A percentile compares a stretch with the other conserved stretches of the same genome.
phyloP scores from a whole-genome alignment of 805 yeast genomes.

The Sugiyamaella boreocaroliniensis region DNA sequence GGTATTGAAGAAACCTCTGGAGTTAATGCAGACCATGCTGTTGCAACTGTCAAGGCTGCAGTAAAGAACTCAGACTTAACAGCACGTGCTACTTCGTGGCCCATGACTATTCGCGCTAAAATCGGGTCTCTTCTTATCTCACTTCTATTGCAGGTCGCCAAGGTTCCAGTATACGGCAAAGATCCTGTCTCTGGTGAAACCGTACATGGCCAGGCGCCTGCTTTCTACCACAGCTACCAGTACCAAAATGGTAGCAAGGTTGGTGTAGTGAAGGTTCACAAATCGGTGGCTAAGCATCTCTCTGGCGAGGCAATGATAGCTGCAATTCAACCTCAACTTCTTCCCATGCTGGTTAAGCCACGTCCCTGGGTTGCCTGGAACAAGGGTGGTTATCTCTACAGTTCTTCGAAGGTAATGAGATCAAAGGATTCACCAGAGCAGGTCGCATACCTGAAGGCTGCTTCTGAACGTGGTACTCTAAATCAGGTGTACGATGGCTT shows the following conservation, averaged over 20 bases:
- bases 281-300: constrained; percentile 55
- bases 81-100: constrained; percentile 40
- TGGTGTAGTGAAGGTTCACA: constrained; percentile 77
- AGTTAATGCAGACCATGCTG: constrained; percentile 31
- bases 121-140: constrained; percentile 78
- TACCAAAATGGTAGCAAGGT: constrained; percentile 69
- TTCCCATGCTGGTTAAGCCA: constrained; percentile 94
- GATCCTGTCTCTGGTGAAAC: constrained; percentile 71
- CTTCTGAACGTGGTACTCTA: constrained; percentile 61
- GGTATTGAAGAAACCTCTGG: constrained; percentile 41
- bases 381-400: constrained; percentile 76
- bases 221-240: constrained; percentile 83
- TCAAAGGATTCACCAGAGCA: constrained; percentile 85
- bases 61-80: constrained; percentile 30
- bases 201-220: constrained; percentile 76
- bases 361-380: constrained; percentile 77
- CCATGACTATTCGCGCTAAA: constrained; percentile 52
- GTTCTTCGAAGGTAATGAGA: constrained; percentile 60
- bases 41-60: constrained; percentile 34
- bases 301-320: constrained; percentile 61
- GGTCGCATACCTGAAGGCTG: constrained; percentile 78
- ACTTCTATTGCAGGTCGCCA: constrained; percentile 72
- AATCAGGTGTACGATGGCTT: constrained; percentile 69
- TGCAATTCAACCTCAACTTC: constrained; percentile 69
- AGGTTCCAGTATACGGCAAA: constrained; percentile 65